Evolutionary conservation across 306 rosid genomes (phyloP), one percentile per base, ranked within the genome.

Genomic region (Cucurbita maxima): DNA sequence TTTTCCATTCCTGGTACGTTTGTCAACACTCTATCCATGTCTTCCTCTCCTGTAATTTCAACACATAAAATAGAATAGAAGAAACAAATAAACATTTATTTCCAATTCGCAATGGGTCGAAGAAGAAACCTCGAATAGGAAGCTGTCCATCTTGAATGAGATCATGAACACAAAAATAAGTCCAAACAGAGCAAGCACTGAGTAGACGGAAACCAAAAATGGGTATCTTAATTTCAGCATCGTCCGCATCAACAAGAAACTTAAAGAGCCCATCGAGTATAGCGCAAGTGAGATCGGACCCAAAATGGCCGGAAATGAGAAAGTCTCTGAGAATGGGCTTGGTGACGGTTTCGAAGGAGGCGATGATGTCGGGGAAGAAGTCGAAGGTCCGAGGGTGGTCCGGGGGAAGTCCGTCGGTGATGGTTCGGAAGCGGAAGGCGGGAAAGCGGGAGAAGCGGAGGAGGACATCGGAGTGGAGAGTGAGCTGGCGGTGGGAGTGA

Each of bases 1-100:
- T 75, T 80, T 47, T 87, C 90, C 96, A 89, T 85, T 4, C 90
- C 85, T 0, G 82, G 78, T 3, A 82, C 76, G 0, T 34, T 37
- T 1, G 6, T 61, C 67, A 88, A 40, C 12, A 83, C 18, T 8
- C 79, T 85, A 25, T 90, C 87, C 90, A 88, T 86, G 80, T 86
- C 87, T 14, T 84, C 90, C 0, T 79, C 75, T 34, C 85, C 86
- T 87, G 72, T 50, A 79, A 40, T 5, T 48, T 0, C 79, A 18
- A 53, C 1, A 30, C 34, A 30, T 30, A 30, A 30, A 30, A 30
- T 3, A 30, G 34, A 30, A 3, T 30, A 2, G 0, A 30, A 2
- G 34, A 30, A 30, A 30, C 34, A 30, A 2, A 30, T 30, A 30
- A 30, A 30, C 34, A 30, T 30, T 30, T 30, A 30, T 30, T 30